These are phyloP conservation scores for Trichoderma harzianum DNA, from an alignment of 2,329 filamentous ascomycete genomes.

Conservation along the genomic window DNA sequence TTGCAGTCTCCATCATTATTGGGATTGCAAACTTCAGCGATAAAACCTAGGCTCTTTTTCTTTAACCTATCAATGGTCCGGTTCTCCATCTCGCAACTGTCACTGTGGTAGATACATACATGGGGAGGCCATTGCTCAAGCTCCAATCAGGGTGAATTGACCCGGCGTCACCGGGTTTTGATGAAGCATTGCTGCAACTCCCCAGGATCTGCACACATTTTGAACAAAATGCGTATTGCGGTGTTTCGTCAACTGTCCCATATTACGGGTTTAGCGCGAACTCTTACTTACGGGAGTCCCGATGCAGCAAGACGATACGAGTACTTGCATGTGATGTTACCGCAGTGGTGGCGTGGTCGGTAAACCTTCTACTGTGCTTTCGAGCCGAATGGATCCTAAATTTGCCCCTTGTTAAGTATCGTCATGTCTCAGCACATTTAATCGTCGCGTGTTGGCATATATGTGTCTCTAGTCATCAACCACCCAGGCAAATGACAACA, in stretches of 20 bases:
- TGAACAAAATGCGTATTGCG: background rate
- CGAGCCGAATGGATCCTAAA: background rate
- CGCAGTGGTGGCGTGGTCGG: background rate
- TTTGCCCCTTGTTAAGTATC: no score
- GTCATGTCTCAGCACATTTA: background rate
- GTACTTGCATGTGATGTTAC: background rate
- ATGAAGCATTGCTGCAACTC: background rate
- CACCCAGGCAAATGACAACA: background rate
- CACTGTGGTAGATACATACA: background rate
- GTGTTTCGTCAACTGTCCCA: background rate
- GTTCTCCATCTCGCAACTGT: no score
- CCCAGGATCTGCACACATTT: background rate
- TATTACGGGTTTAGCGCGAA: background rate
- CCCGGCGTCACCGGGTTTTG: background rate
- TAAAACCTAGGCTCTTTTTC: background rate
- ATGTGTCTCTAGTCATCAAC: background rate
- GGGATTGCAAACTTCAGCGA: background rate
- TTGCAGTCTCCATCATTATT: background rate
- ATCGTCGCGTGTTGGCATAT: background rate
- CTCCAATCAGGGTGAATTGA: background rate
- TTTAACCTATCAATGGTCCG: background rate
- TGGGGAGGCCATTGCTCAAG: background rate
- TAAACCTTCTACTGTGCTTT: background rate
- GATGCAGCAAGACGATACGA: no score
- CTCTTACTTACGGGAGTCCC: background rate